Percentiles rank a stretch among this genome's conserved stretches.
phyloP scores from a whole-genome alignment of 495 filamentous ascomycete genomes.

The Penicillium nucicola region DNA sequence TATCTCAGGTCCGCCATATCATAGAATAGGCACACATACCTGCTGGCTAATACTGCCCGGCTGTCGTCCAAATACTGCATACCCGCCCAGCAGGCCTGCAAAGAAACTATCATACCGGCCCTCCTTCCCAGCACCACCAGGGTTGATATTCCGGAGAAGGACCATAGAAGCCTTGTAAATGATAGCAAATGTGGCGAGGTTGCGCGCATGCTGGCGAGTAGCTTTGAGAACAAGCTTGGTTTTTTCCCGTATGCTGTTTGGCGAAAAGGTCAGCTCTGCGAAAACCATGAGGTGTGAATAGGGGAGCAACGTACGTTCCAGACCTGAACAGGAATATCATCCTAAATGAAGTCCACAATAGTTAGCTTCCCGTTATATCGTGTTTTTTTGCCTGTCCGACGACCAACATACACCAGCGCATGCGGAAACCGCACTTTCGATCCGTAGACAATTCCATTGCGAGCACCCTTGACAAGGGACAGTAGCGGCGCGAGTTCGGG shows the following conservation, averaged over 20 bases:
- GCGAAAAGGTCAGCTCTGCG: conserved; percentile 4
- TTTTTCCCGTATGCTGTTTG: conserved; percentile 70
- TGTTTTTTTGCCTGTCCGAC: neutral
- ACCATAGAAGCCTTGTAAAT: conserved; percentile 84
- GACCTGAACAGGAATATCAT: conserved; percentile 96
- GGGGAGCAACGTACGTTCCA: conserved; percentile 61
- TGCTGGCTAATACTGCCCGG: conserved; percentile 87
- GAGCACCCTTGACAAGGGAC: conserved; percentile 79
- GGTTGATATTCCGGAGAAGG: conserved; percentile 60
- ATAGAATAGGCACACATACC: conserved; percentile 26
- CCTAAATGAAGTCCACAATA: conserved; percentile 33
- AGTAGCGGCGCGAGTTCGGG: conserved; percentile 79
- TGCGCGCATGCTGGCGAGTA: conserved; percentile 85
- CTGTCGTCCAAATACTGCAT: conserved; percentile 85
- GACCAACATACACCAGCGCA: conserved; percentile 74
- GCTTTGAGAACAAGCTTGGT: conserved; percentile 72
- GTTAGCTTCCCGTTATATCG: conserved; percentile 2
- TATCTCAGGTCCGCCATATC: neutral
- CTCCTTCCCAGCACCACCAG: conserved; percentile 57
- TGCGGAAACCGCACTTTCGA: conserved; percentile 98
- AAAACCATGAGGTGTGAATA: conserved; percentile 5
- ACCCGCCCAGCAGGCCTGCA: conserved; percentile 88
- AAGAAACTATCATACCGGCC: conserved; percentile 80
- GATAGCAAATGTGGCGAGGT: conserved; percentile 84
- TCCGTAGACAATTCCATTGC: conserved; percentile 96